phyloP scores from a whole-genome alignment of 148 eudicot genomes.

The Chenopodium berlandieri region DNA sequence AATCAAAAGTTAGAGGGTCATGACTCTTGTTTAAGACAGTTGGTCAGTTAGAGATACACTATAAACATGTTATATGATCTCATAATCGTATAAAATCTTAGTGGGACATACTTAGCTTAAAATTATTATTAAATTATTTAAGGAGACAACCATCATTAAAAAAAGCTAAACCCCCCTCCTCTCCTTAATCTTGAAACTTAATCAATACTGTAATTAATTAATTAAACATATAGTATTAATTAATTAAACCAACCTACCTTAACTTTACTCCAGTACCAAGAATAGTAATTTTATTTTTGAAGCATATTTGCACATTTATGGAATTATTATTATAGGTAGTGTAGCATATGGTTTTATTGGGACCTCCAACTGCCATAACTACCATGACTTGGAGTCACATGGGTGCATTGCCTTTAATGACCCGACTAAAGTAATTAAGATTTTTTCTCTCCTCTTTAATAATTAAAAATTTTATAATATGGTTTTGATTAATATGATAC shows the following conservation, averaged over 20 bases:
- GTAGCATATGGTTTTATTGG: conserved; percentile 12
- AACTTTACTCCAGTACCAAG: not conserved
- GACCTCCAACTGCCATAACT: conserved; percentile 44
- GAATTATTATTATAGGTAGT: not conserved
- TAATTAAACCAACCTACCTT: not conserved
- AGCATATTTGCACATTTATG: not conserved
- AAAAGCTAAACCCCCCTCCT: too few relatives aligned
- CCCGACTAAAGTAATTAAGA: conserved; percentile 11
- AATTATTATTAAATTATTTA: not conserved
- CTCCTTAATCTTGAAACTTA: not conserved
- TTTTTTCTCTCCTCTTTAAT: too few relatives aligned
- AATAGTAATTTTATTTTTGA: not conserved
- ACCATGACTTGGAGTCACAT: conserved; percentile 31
- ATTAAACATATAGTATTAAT: not conserved
- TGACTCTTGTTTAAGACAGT: not conserved
- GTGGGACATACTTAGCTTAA: conserved; percentile 11
- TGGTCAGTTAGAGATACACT: conserved; percentile 4
- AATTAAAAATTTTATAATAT: not conserved
- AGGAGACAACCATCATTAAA: conserved; percentile 3
- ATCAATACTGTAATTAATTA: not conserved
- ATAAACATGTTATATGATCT: conserved; percentile 5
- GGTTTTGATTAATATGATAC: not conserved
- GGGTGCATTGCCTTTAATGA: conserved; percentile 25
- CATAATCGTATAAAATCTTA: conserved; percentile 19
- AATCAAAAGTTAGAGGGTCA: not conserved